Base-by-base conservation (phyloP, 495 filamentous ascomycete species). In the Talaromyces ruber region DNA sequence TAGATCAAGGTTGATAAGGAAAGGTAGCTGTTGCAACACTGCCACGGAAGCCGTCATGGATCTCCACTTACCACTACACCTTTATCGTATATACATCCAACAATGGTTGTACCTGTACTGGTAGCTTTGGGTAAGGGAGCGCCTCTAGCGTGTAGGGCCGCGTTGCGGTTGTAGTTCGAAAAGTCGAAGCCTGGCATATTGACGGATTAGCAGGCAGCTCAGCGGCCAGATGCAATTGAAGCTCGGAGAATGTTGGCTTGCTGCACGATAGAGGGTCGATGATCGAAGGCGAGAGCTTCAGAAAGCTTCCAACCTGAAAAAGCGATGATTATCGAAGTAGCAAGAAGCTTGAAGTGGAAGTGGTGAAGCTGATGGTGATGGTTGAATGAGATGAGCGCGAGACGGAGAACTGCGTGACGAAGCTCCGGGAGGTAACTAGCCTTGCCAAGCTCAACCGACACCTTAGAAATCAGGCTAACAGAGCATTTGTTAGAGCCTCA, bases 161-260 rank as follows among this genome's bases (percentile, higher is more conserved):
- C 85, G 84, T 99, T 99, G 79, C 95, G 91, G 81, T 96, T 93
- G 84, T 97, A 91, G 82, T 98, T 98, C 71, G 91, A 93, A 82
- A 99, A 99, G 80, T 98, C 94, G 83, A 99, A 97, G 82, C 95
- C 95, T 64, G 89, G 86, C 95, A 99, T 98, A 67, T 68, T 85
- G 78, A 75, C 66, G 65, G 70, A 28, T 60, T 14, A 26, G 24
- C 39, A 63, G 34, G 58, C 24, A 62, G 63, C 59, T 64, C 32
- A 24, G 47, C 29, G 29, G 59, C 58, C 28, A 54, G 51, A 62
- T 21, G 51, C 14, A 51, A 30, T n/a, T 1, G 34, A 59, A 14
- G 2, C 34, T 25, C 8, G 54, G 26, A 57, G 26, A 29, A 57
- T 34, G 54, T 6, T 57, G n/a, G 24, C 22, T 14, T 25, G 22